Conservation (phyloP, 2,329 filamentous ascomycete genomes). For the Pseudogymnoascus sp. region DNA sequence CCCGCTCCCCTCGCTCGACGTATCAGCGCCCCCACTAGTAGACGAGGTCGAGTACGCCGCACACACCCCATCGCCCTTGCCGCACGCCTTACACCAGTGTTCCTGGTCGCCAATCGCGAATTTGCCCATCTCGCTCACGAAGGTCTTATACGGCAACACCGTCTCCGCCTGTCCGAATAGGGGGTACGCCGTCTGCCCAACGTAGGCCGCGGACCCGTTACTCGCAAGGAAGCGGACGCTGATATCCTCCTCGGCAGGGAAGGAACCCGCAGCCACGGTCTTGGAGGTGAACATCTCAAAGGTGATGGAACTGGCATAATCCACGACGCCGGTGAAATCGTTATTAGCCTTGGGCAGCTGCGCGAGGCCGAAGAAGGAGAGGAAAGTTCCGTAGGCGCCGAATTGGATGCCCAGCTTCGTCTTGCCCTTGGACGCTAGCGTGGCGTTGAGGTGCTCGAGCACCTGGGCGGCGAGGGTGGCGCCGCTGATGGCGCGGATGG, state of each 20-base stretch:
- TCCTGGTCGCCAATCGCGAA: slow-evolving; percentile 59
- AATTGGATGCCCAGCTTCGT: slow-evolving; percentile 47
- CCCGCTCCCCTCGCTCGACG: slow-evolving; percentile 18
- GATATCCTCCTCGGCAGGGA: slow-evolving; percentile 44
- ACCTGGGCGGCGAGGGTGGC: slow-evolving; percentile 51
- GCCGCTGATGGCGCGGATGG: slow-evolving; percentile 51
- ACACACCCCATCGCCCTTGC: slow-evolving; percentile 63
- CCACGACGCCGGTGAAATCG: slow-evolving; percentile 70
- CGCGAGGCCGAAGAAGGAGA: slow-evolving; percentile 56
- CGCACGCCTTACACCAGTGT: slow-evolving; percentile 70
- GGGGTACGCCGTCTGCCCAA: slow-evolving; percentile 47
- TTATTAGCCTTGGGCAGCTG: slow-evolving; percentile 42
- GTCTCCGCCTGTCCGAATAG: slow-evolving; percentile 52
- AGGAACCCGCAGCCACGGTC: slow-evolving; percentile 37
- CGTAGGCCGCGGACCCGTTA: slow-evolving; percentile 47
- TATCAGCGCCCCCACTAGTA: slow-evolving; percentile 21
- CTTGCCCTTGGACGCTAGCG: slow-evolving; percentile 39
- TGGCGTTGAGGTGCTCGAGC: slow-evolving; percentile 44
- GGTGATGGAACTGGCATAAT: slow-evolving; percentile 74
- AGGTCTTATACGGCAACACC: slow-evolving; percentile 61
- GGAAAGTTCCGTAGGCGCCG: slow-evolving; percentile 55
- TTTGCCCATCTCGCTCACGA: slow-evolving; percentile 53
- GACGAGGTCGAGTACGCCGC: slow-evolving; percentile 32
- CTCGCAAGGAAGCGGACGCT: slow-evolving; percentile 54
- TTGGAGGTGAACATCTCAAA: slow-evolving; percentile 64